Base-by-base conservation (phyloP, 129 eudicot species). In the Escallonia rubra region DNA sequence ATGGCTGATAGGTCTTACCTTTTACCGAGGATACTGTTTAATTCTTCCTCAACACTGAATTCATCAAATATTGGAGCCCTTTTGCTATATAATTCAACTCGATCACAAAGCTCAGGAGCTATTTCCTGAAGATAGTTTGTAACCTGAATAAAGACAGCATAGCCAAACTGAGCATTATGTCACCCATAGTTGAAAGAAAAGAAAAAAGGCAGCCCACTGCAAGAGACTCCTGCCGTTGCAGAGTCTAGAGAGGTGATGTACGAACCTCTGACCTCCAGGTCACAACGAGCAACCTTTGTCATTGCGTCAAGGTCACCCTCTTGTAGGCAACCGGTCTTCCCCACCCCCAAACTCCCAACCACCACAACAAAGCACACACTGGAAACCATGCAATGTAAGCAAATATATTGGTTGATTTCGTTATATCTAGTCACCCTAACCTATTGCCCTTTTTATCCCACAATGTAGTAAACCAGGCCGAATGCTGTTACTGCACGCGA, bases 41-140 rank as follows among this genome's bases (percentile, higher is more conserved):
- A 78, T 78, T 93, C 98, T 80, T 82, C 96, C 77, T 93, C 98
- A 70, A 93, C 75, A 63, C 82, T 84, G 79, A 82, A 89, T 69
- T 93, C 92, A 77, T 93, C 92, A 85, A 93, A 93, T 60, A 93
- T 87, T 12, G 96, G 98, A 78, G 81, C 77, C 73, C 83, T 82
- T 77, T 86, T 79, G 71, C 74, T 86, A 87, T 93, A 85, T 58
- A 93, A 77, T 65, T 86, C 96, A 65, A 93, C 85, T 56, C 96
- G 83, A 23, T 89, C 82, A 81, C 98, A 93, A 60, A 93, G 98
- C 65, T 86, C 78, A 63, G 98, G 98, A 65, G 95, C 96, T 66
- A 89, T 86, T 43, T 82, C 95, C 68, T 86, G 96, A 68, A 93
- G 96, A 86, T 93, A 93, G 77, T 84, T 86, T 57, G 96, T 89